Evolutionary conservation across 108 stramenopile genomes (phyloP), one percentile per base, ranked within the genome.

Genomic region (Thalassiosira profunda): DNA sequence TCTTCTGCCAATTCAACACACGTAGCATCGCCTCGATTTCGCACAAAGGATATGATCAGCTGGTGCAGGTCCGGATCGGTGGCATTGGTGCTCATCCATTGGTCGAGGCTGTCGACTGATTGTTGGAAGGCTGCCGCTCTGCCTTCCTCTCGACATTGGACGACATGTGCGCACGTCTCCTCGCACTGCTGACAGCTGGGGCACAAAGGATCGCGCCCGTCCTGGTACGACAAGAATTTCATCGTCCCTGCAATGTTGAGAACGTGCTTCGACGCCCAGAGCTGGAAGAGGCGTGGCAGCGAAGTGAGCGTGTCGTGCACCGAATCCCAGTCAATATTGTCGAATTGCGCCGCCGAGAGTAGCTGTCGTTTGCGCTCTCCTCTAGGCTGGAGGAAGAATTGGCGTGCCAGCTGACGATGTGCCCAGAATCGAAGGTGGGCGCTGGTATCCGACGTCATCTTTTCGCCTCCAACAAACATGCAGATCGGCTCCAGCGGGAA

Each of bases 401-500:
- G n/a, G 14, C 2, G n/a, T 18, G 49, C 49, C 21, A 51, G 2
- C 23, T 11, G 14, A n/a, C 24, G 49, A n/a, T 45, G 59, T 6
- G n/a, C 59, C 35, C 57, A 48, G 33, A 58, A 70, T 29, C 57
- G 33, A 24, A 70, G 45, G 1, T 24, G 0, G 4, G 46, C 57
- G 5, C 52, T 58, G 11, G 46, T 53, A 21, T 52, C 68, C 0
- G 58, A 70, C 4, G 58, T 70, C 34, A 59, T 48, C 68, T 70
- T 70, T 17, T 58, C 36, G 2, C 9, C 29, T 1, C 68, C 68
- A 8, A 49, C 56, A 37, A 49, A 48, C 2, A 70, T 37, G 10
- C 20, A 38, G 1, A 70, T 2, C 4, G 57, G 58, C 28, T 70
- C 68, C 3, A 60, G 37, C 37, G 44, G 15, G 28, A 34, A 0